Evolutionary conservation across 306 rosid genomes (phyloP), one percentile per base, ranked within the genome.

Genomic region (Malus asiatica): DNA sequence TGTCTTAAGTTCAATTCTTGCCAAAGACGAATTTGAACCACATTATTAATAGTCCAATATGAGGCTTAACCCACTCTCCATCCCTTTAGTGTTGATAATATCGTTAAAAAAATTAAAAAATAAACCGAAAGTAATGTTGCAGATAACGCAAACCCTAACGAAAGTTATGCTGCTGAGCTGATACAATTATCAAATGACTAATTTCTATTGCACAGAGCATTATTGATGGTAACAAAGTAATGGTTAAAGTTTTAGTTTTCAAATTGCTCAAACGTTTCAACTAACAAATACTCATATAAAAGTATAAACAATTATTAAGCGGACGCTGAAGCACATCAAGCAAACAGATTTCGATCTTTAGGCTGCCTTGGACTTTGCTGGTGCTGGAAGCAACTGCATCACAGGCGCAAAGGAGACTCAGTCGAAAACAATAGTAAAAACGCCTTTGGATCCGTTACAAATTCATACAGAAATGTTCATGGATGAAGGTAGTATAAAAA

Each of bases 341-440:
- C 78, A 52, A 45, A 55, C 25, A 22, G 65, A 71, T 77, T 72
- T 70, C 81, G 72, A 35, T 81, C 81, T 81, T 90, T 83, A 95
- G 5, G 82, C 77, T 55, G 91, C 62, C 84, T 95, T 95, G 67
- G 96, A 79, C 81, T 92, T 95, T 46, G 80, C 76, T 0, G 93
- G 85, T 29, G 93, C 83, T 27, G 98, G 97, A 79, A 92, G 97
- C 85, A 92, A 87, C 98, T 95, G 90, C 88, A 86, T 68, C 44
- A 65, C 30, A 79, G 55, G 60, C 81, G 69, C 79, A 81, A 83
- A 29, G 65, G 42, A 71, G 70, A 65, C 33, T 84, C 44, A 83
- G 86, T 19, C 48, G 70, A 59, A 59, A 69, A 53, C 11, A 33
- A 70, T 12, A 45, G 19, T 68, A 3, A 42, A 59, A 18, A 11